These are phyloP conservation scores for Avicennia marina DNA, from an alignment of 257 asterid genomes.

Conservation along the genomic window DNA sequence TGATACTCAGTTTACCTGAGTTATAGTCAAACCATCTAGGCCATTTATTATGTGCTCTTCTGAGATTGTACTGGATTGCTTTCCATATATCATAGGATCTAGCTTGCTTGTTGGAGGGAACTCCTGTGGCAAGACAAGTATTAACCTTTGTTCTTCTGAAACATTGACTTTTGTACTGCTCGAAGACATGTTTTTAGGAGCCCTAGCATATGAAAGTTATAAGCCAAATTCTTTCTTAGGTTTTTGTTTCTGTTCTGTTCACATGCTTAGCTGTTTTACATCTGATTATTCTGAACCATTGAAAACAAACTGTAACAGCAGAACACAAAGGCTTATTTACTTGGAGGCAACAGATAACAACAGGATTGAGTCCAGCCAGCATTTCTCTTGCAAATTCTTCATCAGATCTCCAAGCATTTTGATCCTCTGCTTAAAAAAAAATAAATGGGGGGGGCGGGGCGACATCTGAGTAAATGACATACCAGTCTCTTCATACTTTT, in stretches of 20 bases:
- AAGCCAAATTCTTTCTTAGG: neutral
- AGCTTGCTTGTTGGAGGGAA: conserved; percentile 73
- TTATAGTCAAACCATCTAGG: conserved; percentile 46
- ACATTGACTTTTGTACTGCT: too few relatives aligned
- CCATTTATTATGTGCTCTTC: conserved; percentile 37
- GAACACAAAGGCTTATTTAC: conserved; percentile 39
- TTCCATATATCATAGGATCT: conserved; percentile 46
- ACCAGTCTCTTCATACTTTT: neutral
- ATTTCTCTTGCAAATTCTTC: conserved; percentile 77
- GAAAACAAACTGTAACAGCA: neutral
- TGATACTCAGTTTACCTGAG: conserved; percentile 34
- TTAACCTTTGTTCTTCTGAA: too few relatives aligned
- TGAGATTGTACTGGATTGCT: conserved; percentile 51
- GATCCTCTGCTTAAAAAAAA: conserved; percentile 38
- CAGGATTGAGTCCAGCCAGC: conserved; percentile 78
- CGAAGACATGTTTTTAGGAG: neutral
- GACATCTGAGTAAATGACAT: neutral
- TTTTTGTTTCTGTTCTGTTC: conserved; percentile 1
- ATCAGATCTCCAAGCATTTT: conserved; percentile 70
- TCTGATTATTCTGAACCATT: neutral
- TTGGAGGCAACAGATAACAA: conserved; percentile 54
- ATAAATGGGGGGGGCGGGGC: neutral
- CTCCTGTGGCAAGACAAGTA: conserved; percentile 33
- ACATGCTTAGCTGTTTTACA: conserved; percentile 4
- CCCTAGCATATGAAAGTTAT: conserved; percentile 4